Evolutionary conservation across 352 stramenopile species (phyloP), one percentile per base, ranked within the genome.

Genomic region (Phytopythium chamaehyphon): DNA sequence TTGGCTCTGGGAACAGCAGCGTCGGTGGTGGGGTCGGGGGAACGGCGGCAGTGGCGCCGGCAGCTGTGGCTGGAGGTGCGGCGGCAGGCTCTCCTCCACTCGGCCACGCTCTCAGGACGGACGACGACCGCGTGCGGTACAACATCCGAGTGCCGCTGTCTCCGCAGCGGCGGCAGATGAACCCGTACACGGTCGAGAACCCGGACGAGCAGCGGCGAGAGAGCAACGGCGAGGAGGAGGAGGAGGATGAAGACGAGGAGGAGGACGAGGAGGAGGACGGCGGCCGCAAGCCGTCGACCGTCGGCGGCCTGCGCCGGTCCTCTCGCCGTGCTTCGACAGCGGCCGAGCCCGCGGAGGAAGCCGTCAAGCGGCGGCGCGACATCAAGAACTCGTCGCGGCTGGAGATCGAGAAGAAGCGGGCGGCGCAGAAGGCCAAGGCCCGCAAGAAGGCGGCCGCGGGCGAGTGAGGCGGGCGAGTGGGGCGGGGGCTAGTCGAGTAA

Each of bases 141-240:
- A 94, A 94, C 51, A 68, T 91, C 18, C 79, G 83, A 51, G 73
- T 91, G n/a, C 70, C 62, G 9, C 60, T 61, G 28, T 66, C 49
- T 10, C 61, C 63, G 15, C 66, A 84, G 48, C 75, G 69, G 3
- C 70, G 64, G 10, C 58, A 71, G 42, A 77, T 85, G 71, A 88
- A 88, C 40, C 76, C 79, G 56, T 90, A 88, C 52, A 55, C 77
- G n/a, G 69, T 66, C 16, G 55, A 59, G 16, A 61, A 64, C 10
- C 51, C 46, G 19, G 15, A 33, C 37, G 48, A 45, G 28, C 35
- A 23, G 39, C 12, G 58, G 3, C 16, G 37, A 15, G 59, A 69
- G 5, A 69, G 64, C 16, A 45, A 69, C 1, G 56, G 74, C 0
- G 50, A 66, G 18, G 57, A 64, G 0, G 65, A 68, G 7, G 59